These are phyloP conservation scores for Halophytophthora batemanensis DNA, from an alignment of 352 stramenopile species.

Conservation along the genomic window DNA sequence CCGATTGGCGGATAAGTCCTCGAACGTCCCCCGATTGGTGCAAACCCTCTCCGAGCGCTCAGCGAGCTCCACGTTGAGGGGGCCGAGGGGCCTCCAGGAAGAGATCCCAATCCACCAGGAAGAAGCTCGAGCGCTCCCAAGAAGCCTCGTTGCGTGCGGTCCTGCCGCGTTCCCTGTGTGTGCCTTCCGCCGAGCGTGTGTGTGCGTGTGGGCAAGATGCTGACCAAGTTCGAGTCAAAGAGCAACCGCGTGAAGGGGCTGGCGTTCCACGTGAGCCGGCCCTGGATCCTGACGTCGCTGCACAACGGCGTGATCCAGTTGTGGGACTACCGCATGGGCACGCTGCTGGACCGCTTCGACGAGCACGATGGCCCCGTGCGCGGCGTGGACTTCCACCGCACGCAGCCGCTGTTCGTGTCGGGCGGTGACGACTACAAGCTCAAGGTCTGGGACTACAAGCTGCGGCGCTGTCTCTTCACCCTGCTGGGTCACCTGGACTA, in stretches of 20 bases:
- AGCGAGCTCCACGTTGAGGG: conserved; percentile 9
- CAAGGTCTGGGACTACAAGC: conserved; percentile 99
- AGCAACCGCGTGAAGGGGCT: conserved; percentile 99
- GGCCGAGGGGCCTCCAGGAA: background rate
- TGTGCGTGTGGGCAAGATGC: conserved; percentile 57
- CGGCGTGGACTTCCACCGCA: conserved; percentile 98
- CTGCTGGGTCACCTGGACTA: conserved; percentile 99
- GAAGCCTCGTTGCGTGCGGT: background rate
- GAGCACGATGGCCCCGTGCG: conserved; percentile 99
- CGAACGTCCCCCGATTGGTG: background rate
- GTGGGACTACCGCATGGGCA: conserved; percentile 99
- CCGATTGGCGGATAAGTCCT: too few species aligned
- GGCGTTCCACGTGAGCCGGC: conserved; percentile 97
- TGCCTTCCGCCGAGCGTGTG: too few species aligned
- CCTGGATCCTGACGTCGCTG: conserved; percentile 99
- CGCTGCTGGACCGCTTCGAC: conserved; percentile 98
- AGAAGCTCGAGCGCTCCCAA: too few species aligned
- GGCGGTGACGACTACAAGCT: conserved; percentile 99
- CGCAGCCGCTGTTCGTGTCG: conserved; percentile 97
- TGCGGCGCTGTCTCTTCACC: conserved; percentile 98
- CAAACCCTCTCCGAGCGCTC: background rate
- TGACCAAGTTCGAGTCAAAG: conserved; percentile 99
- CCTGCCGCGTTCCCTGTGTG: too few species aligned
- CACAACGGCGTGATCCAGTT: conserved; percentile 98
- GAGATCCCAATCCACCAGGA: conserved; percentile 4